Base-by-base conservation (phyloP, 2,329 filamentous ascomycete species). In the Stachybotrys elegans region DNA sequence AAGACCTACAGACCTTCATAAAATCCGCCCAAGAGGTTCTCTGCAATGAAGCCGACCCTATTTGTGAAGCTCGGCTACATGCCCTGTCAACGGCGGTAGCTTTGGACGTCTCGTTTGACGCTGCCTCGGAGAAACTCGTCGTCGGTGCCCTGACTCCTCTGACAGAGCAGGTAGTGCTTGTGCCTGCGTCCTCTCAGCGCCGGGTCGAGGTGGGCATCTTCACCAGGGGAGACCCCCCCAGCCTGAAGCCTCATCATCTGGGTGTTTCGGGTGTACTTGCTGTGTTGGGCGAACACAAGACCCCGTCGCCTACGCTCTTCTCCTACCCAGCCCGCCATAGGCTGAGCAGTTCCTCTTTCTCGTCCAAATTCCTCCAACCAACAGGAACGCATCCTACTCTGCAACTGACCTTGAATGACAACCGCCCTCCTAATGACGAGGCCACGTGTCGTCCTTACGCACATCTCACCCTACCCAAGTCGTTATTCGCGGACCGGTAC, bases 401-500 rank as follows among this genome's bases (percentile, higher is more conserved):
- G 47, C 78, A 83, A 53, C 73, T 95, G 42, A 73, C 68, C 3
- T 68, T 96, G 27, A 74, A 76, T 37, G 69, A 72, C 4, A 68
- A 67, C 20, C 60, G 70, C 19, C 66, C 77, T 14, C 76, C 76
- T 1, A 66, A 72, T 54, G 60, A 75, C 41, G 73, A 76, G 35
- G 68, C 72, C n/a, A 67, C 71, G 22, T 96, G 92, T 64, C 76
- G 77, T 14, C 71, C 91, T 1, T 83, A 95, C 65, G 78, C 86
- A 11, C 88, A 95, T 63, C 68, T 95, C 21, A 94, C 88, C 1
- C 78, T 96, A 3, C 91, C 92, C 1, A 86, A 84, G 21, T 68
- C 75, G 40, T 73, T 96, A 49, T 96, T 97, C 65, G 80, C 86
- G 31, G 92, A 97, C 69, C 83, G 84, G 57, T 94, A 95, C 66